A percentile compares a stretch with the other conserved stretches of the same genome.
Conservation (phyloP, 2,329 filamentous ascomycete genomes). For the Pleurostoma richardsiae region DNA sequence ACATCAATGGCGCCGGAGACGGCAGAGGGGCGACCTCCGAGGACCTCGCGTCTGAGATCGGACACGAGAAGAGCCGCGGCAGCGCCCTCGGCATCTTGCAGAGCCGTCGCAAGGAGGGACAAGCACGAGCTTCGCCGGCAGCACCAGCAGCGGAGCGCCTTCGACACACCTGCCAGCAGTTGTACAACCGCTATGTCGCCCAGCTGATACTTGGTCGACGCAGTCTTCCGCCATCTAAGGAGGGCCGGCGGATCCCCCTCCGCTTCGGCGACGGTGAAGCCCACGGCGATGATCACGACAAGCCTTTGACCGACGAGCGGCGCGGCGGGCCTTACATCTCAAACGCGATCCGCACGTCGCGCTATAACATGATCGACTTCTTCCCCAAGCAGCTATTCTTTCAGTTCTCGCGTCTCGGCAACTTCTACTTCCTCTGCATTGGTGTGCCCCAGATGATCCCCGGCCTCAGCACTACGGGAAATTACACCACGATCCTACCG, state of each 20-base stretch:
- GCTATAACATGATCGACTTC: constrained; percentile 82
- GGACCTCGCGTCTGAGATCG: too few relatives aligned
- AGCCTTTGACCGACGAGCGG: constrained; percentile 42
- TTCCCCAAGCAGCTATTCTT: constrained; percentile 79
- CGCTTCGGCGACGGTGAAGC: background rate
- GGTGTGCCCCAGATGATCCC: constrained; percentile 81
- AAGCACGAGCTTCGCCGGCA: too few relatives aligned
- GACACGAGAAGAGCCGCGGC: too few relatives aligned
- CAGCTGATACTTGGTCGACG: constrained; percentile 13
- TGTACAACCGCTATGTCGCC: constrained; percentile 1
- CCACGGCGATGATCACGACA: background rate
- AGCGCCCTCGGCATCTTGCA: too few relatives aligned
- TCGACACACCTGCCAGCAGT: background rate
- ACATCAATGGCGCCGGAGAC: too few relatives aligned
- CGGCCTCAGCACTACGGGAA: constrained; percentile 71
- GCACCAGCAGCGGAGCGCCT: too few relatives aligned
- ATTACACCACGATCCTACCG: constrained; percentile 68
- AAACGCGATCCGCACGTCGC: constrained; percentile 71
- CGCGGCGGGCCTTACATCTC: constrained; percentile 45
- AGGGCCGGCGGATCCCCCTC: constrained; percentile 19
- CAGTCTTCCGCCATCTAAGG: constrained; percentile 14
- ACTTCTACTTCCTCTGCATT: constrained; percentile 83
- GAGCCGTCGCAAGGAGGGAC: too few relatives aligned
- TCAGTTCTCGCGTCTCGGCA: constrained; percentile 80
- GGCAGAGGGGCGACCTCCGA: too few relatives aligned